phyloP scores from a whole-genome alignment of 257 asterid species.

The Solanum sitiens region DNA sequence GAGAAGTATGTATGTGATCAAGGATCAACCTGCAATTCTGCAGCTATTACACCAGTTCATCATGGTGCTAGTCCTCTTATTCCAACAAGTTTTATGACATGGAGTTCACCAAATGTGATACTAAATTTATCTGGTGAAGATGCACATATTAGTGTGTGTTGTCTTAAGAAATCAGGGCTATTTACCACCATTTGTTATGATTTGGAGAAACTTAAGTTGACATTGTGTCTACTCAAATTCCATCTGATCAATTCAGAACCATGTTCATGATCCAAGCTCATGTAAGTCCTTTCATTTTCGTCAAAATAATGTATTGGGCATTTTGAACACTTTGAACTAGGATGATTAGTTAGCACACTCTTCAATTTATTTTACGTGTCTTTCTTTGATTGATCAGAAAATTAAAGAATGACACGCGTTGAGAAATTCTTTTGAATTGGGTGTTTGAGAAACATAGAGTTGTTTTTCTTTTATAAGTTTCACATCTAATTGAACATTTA shows the following conservation, averaged over 20 bases:
- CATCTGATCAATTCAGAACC: conserved; percentile 14
- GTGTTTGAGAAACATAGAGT: background rate
- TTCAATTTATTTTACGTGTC: background rate
- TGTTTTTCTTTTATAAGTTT: background rate
- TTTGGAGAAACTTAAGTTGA: conserved; percentile 29
- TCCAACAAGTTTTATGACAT: conserved; percentile 13
- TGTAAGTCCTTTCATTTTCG: background rate
- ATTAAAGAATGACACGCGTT: background rate
- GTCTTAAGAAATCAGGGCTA: conserved; percentile 14
- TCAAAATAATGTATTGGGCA: background rate
- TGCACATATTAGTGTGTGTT: conserved; percentile 23
- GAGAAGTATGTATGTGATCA: conserved; percentile 45
- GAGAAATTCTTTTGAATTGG: background rate
- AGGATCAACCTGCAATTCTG: conserved; percentile 13
- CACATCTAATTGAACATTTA: too few species aligned
- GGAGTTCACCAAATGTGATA: conserved; percentile 23
- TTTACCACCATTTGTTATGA: conserved; percentile 8
- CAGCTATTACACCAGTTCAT: background rate
- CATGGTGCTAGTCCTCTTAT: background rate
- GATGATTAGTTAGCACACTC: background rate
- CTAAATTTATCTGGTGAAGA: conserved; percentile 11
- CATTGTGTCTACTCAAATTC: conserved; percentile 21
- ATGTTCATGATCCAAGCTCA: conserved; percentile 21
- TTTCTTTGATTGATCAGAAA: background rate
- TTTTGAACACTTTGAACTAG: background rate